These are phyloP conservation scores for Neurospora sp. DNA, from an alignment of 495 filamentous ascomycete genomes.

Conservation along the genomic window DNA sequence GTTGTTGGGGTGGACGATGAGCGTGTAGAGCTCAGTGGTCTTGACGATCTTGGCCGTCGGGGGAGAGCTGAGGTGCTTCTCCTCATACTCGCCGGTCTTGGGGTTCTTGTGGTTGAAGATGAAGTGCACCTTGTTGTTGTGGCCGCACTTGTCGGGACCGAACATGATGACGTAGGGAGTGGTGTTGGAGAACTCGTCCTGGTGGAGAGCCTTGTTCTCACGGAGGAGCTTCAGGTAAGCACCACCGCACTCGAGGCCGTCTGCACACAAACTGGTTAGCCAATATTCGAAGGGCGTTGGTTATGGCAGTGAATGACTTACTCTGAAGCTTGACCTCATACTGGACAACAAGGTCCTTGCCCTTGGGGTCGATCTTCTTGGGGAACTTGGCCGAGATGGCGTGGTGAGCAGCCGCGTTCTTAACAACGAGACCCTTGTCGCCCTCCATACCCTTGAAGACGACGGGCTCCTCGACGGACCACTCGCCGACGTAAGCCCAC, in stretches of 20 bases:
- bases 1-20: conserved; percentile 93
- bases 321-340: conserved; percentile 99
- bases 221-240: conserved; percentile 99
- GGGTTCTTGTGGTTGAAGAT: conserved; percentile 99
- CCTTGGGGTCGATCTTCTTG: conserved; percentile 95
- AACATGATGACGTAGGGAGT: conserved; percentile 99
- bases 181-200: conserved; percentile 95
- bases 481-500: conserved; percentile 95
- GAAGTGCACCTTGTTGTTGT: conserved; percentile 99
- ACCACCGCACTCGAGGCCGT: conserved; percentile 95
- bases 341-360: conserved; percentile 91
- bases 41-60: conserved; percentile 82
- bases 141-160: conserved; percentile 98
- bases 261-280: no score
- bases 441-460: conserved; percentile 91
- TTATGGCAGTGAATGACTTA: no score
- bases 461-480: conserved; percentile 90
- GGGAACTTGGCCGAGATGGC: conserved; percentile 98
- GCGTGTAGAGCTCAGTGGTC: conserved; percentile 86
- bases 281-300: no score
- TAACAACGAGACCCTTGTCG: conserved; percentile 93
- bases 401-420: conserved; percentile 89
- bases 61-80: conserved; percentile 90
- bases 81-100: conserved; percentile 98
- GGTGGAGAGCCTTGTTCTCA: conserved; percentile 92